These are phyloP conservation scores for Penicillium turbatum DNA, from an alignment of 495 filamentous ascomycete species.

Conservation along the genomic window DNA sequence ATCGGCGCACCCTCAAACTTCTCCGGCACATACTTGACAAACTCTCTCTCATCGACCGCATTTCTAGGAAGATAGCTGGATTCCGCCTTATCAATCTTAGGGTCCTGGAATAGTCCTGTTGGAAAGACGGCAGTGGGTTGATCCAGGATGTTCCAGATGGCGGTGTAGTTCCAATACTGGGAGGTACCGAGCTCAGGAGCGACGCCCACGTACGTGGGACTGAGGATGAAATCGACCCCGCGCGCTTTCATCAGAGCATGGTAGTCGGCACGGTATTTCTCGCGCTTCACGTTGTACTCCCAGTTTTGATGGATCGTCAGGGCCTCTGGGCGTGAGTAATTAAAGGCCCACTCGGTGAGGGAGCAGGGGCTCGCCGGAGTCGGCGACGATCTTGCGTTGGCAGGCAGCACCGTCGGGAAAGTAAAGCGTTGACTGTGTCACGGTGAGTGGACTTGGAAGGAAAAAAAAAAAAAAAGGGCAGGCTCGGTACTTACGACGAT, in stretches of 20 bases:
- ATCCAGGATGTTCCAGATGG: conserved; percentile 71
- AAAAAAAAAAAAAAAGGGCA: no score
- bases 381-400: conserved; percentile 41
- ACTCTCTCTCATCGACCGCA: conserved; percentile 36
- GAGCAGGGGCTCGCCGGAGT: conserved; percentile 55
- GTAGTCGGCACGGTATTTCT: conserved; percentile 56
- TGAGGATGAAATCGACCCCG: conserved; percentile 66
- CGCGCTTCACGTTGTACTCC: conserved; percentile 44
- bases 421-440: conserved; percentile 46
- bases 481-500: conserved; percentile 41
- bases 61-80: conserved; percentile 27
- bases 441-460: background rate
- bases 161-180: conserved; percentile 67
- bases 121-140: conserved; percentile 60
- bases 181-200: conserved; percentile 57
- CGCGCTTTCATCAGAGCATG: conserved; percentile 55
- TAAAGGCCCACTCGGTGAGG: conserved; percentile 53
- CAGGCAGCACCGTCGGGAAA: conserved; percentile 50
- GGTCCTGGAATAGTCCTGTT: conserved; percentile 44
- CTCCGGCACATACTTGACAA: conserved; percentile 34
- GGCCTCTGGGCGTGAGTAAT: no score
- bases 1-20: conserved; percentile 44
- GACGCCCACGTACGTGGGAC: conserved; percentile 54
- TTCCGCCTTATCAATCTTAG: conserved; percentile 29
- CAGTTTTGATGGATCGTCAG: no score